phyloP scores from a whole-genome alignment of 352 stramenopile species.

The Thalassiosira livingstoniorum region DNA sequence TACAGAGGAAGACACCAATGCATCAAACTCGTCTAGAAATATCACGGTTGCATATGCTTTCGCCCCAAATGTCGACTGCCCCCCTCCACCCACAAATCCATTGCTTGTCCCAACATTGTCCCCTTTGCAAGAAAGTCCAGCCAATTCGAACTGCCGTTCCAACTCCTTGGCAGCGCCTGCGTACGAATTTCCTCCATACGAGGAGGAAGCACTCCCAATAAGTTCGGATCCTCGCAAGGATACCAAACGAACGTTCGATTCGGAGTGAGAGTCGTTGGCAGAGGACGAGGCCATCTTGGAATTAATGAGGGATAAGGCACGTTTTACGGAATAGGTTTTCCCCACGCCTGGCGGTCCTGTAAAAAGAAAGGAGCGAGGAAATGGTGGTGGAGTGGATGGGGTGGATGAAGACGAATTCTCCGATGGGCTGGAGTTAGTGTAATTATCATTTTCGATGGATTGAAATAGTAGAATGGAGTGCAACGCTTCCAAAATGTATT shows the following conservation, averaged over 20 bases:
- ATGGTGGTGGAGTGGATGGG: conserved; percentile 15
- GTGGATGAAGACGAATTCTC: neutral
- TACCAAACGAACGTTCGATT: conserved; percentile 45
- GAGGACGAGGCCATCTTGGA: neutral
- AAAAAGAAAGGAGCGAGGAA: conserved; percentile 64
- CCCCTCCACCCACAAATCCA: neutral
- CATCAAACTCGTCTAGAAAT: conserved; percentile 84
- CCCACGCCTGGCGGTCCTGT: conserved; percentile 69
- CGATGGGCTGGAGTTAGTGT: neutral
- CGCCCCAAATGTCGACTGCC: neutral
- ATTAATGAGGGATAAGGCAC: conserved; percentile 46
- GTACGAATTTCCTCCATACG: conserved; percentile 20
- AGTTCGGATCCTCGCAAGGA: conserved; percentile 72
- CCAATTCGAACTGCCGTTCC: conserved; percentile 27
- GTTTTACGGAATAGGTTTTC: conserved; percentile 72
- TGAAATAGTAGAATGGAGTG: conserved; percentile 34
- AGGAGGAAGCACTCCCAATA: conserved; percentile 25
- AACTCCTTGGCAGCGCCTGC: conserved; percentile 38
- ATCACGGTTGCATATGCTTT: conserved; percentile 55
- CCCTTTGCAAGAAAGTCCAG: conserved; percentile 6
- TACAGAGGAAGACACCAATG: conserved; percentile 63
- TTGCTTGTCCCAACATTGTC: neutral
- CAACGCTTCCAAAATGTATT: conserved; percentile 41
- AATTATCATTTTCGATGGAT: conserved; percentile 4
- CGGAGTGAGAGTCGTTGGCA: neutral